These are phyloP conservation scores for Sugiyamaella chiloensis DNA, from an alignment of 805 yeast genomes.

Conservation along the genomic window DNA sequence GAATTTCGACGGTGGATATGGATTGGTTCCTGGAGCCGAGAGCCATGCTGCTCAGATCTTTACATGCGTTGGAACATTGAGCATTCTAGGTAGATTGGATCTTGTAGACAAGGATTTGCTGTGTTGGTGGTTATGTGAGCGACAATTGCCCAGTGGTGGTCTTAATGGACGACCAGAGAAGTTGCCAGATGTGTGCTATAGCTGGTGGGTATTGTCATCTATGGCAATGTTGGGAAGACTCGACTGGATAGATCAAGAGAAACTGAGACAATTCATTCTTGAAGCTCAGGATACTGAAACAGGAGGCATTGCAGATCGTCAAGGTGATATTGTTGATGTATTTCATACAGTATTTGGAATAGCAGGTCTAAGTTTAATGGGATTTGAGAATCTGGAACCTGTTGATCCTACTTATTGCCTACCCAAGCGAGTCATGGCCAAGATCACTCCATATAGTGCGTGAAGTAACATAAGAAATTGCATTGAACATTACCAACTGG, in stretches of 20 bases:
- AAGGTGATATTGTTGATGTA: conserved; percentile 87
- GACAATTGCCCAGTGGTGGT: conserved; percentile 88
- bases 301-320: conserved; percentile 93
- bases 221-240: conserved; percentile 61
- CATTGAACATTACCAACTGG: too few species aligned
- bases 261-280: conserved; percentile 64
- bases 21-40: conserved; percentile 91
- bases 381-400: conserved; percentile 52
- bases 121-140: conserved; percentile 85
- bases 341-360: conserved; percentile 90
- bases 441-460: conserved; percentile 16
- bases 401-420: conserved; percentile 88
- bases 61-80: conserved; percentile 78
- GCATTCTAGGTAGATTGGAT: conserved; percentile 61
- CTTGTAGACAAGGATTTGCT: conserved; percentile 43
- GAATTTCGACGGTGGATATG: conserved; percentile 96
- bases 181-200: conserved; percentile 94
- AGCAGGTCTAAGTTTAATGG: conserved; percentile 79
- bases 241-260: conserved; percentile 72
- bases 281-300: conserved; percentile 67
- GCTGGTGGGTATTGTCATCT: conserved; percentile 94
- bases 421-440: conserved; percentile 50
- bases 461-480: too few species aligned
- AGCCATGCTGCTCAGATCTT: conserved; percentile 91
- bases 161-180: conserved; percentile 95